phyloP scores from a whole-genome alignment of 2,329 filamentous ascomycete species.

The Calonectria montana region DNA sequence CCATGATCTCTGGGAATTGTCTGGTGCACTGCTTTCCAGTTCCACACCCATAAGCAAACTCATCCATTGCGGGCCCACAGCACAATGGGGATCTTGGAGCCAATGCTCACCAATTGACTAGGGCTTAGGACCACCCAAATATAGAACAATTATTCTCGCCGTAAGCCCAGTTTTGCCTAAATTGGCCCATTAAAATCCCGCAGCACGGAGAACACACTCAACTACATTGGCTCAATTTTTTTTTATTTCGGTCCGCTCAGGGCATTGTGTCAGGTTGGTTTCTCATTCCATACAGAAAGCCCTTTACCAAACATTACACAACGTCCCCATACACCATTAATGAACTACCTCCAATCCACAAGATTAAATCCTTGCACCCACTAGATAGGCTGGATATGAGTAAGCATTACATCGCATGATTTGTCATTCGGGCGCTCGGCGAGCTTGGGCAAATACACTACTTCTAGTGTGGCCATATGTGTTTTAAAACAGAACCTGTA shows the following conservation, averaged over 20 bases:
- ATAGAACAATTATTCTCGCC: neutral
- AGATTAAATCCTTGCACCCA: neutral
- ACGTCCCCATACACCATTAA: no score
- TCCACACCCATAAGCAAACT: no score
- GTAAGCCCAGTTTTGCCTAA: neutral
- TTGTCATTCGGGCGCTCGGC: neutral
- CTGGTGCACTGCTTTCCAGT: no score
- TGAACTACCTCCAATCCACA: neutral
- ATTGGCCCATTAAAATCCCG: neutral
- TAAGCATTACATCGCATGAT: neutral
- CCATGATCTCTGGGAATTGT: no score
- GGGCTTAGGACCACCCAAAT: neutral
- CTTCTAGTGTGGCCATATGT: neutral
- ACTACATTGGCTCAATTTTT: neutral
- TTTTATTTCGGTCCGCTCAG: neutral
- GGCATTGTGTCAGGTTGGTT: neutral
- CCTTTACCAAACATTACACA: neutral
- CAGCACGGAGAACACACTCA: neutral
- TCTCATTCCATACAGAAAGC: neutral
- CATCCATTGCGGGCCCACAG: neutral
- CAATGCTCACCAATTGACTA: neutral
- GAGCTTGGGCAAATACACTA: neutral
- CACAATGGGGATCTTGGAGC: neutral
- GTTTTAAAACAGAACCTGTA: neutral
- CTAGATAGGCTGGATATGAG: neutral